Base-by-base conservation (phyloP, 179 eudicot genomes). In the Beta lomatogona region DNA sequence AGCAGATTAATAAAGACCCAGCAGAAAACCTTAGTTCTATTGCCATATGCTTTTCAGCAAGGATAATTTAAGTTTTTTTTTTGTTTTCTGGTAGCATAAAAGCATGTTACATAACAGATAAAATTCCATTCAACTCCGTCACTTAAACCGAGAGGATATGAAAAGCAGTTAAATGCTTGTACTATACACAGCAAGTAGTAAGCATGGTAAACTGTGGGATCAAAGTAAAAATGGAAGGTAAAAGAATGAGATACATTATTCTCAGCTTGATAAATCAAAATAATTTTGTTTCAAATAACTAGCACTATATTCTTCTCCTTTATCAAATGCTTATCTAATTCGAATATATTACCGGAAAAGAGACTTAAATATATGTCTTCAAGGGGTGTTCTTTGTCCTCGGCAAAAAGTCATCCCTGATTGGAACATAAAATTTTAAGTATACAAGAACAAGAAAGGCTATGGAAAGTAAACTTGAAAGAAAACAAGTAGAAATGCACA, bases 331-430 rank as follows among this genome's bases (percentile, higher is more conserved):
- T 21, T 22, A 73, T 46, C 55, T 58, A 31, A 64, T 21, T 65
- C 55, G 4, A 28, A 81, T 22, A 75, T 54, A 78, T 88, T 90
- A 97, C 99, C 99, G 94, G 87, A 94, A 93, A 85, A 94, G 87
- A 61, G 93, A 90, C 77, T 92, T 97, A 89, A 89, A 90, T 28
- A n/a, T n/a, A 93, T 88, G 81, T 92, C 89, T 90, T 94, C 97
- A 76, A 94, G 85, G 18, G 98, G 97, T 10, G 91, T 91, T 12
- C n/a, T 95, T 95, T 69, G 99, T 93, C 89, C 99, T 91, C 4
- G 99, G 99, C 88, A 97, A 90, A 89, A 94, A 97, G 89, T 97
- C 99, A 85, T 97, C 99, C n/a, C 99, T 97, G 92, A 66, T 80
- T 68, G 77, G 71, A 31, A 67, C 66, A 50, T 0, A 77, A 64